Conservation (phyloP, 495 filamentous ascomycete genomes). For the Hypoxylon rickii region DNA sequence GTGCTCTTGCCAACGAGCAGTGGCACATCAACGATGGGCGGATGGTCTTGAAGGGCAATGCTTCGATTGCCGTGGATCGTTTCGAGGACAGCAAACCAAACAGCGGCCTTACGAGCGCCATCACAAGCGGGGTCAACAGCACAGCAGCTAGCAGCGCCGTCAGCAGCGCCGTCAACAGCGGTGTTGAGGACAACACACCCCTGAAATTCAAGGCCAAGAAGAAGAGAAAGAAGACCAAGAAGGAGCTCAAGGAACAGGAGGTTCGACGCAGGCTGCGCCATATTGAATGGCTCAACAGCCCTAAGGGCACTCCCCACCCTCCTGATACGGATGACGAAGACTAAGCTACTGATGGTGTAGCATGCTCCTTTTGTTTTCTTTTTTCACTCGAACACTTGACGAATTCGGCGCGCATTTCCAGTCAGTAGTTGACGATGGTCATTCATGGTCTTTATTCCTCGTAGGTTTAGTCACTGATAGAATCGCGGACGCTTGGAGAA, state of each 20-base stretch:
- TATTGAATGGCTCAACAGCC: slow-evolving; percentile 88
- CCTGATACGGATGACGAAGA: slow-evolving; percentile 80
- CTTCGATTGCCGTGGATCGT: slow-evolving; percentile 72
- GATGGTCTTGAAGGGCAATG: slow-evolving; percentile 78
- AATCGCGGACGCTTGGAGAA: slow-evolving; percentile 12
- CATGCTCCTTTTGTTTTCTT: too few relatives aligned
- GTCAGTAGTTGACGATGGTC: slow-evolving; percentile 1
- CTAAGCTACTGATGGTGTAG: too few relatives aligned
- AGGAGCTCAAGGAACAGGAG: slow-evolving; percentile 92
- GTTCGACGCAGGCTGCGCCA: slow-evolving; percentile 85
- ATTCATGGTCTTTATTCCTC: slow-evolving; percentile 2
- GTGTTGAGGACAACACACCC: slow-evolving; percentile 73
- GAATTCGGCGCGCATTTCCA: slow-evolving; percentile 8
- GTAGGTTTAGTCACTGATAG: slow-evolving; percentile 2
- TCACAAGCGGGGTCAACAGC: slow-evolving; percentile 57
- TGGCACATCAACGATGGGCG: slow-evolving; percentile 90
- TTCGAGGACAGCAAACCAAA: slow-evolving; percentile 82
- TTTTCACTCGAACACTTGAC: too few relatives aligned
- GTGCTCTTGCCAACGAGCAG: slow-evolving; percentile 90
- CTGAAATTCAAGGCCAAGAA: slow-evolving; percentile 89
- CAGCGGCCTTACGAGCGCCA: slow-evolving; percentile 56
- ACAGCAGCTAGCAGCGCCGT: slow-evolving; percentile 64
- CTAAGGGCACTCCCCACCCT: slow-evolving; percentile 78
- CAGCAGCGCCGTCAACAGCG: slow-evolving; percentile 78
- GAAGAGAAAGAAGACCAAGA: slow-evolving; percentile 99